A percentile compares a stretch with the other conserved stretches of the same genome.
Evolutionary conservation across 2,329 filamentous ascomycete genomes (phyloP).

Genomic region (Hypoxylon sp.): DNA sequence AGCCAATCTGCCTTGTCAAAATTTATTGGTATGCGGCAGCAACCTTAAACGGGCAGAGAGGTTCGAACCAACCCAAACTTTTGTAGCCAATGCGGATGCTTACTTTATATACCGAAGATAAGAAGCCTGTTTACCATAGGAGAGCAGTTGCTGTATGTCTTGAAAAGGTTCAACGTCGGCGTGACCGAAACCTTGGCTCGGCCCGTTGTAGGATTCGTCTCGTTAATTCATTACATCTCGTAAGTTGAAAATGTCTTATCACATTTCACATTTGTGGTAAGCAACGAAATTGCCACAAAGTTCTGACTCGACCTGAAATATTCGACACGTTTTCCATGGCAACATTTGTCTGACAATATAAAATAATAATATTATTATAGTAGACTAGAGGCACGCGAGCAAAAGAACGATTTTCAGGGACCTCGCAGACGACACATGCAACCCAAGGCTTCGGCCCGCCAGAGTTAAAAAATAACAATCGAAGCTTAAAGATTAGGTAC

Average conservation of each 20-base stretch:
- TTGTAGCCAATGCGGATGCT: not conserved
- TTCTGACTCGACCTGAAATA: not conserved
- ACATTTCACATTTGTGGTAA: not conserved
- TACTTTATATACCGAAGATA: conserved; percentile 15
- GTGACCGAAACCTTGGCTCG: conserved; percentile 26
- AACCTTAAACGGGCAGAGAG: conserved; percentile 7
- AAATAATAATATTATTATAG: not conserved
- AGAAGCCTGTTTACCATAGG: conserved; percentile 4
- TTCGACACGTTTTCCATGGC: not conserved
- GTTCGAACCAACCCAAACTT: not conserved
- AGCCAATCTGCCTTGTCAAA: conserved; percentile 4
- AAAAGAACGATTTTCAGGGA: conserved; percentile 12
- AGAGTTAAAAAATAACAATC: conserved; percentile 9
- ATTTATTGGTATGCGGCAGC: conserved; percentile 5
- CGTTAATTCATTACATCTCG: not conserved
- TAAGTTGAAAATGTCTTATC: not conserved
- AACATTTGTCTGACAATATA: not conserved
- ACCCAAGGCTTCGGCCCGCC: conserved; percentile 9
- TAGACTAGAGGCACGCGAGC: conserved; percentile 18
- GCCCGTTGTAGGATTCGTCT: conserved; percentile 16
- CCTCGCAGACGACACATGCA: conserved; percentile 19
- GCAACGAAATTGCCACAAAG: not conserved
- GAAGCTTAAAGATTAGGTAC: not conserved
- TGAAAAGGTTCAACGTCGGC: conserved; percentile 23
- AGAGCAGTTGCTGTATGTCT: conserved; percentile 23